Percentiles rank a stretch among this genome's conserved stretches.
phyloP scores from a whole-genome alignment of 2,329 filamentous ascomycete species.

The Ophiostoma piceae region DNA sequence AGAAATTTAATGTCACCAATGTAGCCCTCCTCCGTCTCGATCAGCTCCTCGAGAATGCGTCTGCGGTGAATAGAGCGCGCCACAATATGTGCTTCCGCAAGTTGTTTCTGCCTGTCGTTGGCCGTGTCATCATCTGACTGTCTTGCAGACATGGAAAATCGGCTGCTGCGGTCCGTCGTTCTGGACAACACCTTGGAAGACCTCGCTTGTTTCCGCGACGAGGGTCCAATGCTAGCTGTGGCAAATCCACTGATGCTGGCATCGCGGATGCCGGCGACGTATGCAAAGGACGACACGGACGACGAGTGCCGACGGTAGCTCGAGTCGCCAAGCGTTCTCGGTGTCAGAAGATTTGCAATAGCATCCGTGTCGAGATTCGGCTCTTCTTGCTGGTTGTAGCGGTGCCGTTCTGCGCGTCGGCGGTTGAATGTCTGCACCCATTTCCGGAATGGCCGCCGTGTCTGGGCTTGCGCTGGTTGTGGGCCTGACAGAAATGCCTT shows the following conservation, averaged over 20 bases:
- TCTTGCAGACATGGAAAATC: slow-evolving; percentile 55
- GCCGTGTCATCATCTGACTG: slow-evolving; percentile 57
- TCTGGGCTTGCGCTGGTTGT: neutral
- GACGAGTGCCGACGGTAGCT: slow-evolving; percentile 53
- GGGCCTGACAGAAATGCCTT: neutral
- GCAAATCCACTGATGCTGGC: slow-evolving; percentile 73
- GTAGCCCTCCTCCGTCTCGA: slow-evolving; percentile 82
- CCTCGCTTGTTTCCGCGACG: slow-evolving; percentile 51
- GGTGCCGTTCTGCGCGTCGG: slow-evolving; percentile 39
- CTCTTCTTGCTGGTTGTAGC: neutral
- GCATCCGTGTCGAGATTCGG: neutral
- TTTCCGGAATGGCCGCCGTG: slow-evolving; percentile 56
- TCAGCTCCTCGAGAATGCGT: slow-evolving; percentile 76
- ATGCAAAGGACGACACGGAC: slow-evolving; percentile 69
- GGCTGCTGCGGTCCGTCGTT: slow-evolving; percentile 59
- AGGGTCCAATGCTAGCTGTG: slow-evolving; percentile 58
- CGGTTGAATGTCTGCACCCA: slow-evolving; percentile 68
- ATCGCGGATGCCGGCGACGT: slow-evolving; percentile 75
- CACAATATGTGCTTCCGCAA: slow-evolving; percentile 62
- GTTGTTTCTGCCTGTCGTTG: slow-evolving; percentile 34
- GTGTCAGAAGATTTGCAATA: too few species aligned
- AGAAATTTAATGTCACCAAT: slow-evolving; percentile 81
- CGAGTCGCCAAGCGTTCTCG: neutral
- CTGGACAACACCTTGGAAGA: slow-evolving; percentile 54
- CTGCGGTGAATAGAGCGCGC: slow-evolving; percentile 70